Evolutionary conservation across 108 stramenopile genomes (phyloP), one percentile per base, ranked within the genome.

Genomic region (Pseudonitzschia pungens): DNA sequence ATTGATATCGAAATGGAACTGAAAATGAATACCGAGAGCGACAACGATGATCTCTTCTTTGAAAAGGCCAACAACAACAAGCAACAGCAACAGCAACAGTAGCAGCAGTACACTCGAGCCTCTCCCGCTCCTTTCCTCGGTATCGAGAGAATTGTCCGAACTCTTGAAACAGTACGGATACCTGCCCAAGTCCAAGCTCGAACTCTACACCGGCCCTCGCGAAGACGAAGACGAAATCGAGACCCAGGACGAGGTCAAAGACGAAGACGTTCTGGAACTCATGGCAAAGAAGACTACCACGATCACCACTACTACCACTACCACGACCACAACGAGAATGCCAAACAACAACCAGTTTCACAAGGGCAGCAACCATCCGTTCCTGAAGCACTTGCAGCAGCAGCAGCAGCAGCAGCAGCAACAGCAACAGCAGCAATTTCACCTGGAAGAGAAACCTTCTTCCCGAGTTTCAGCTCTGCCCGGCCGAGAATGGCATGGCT

Each of bases 101-200:
- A 18, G 16, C 16, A 48, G 45, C 45, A 48, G 45, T 51, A 3
- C n/a, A n/a, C 50, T 26, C 54, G 54, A 55, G 4, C 54, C 54
- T 2, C 54, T 55, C 54, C 54, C 54, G 2, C 26, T 55, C 24
- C 0, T 55, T 2, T 2, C 54, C 54, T 55, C 54, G 50, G 54
- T 26, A 55, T 55, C 54, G 9, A 21, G 4, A 9, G 54, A 55
- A 5, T 20, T 55, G 16, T 26, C 26, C 24, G 21, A 55, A 2
- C 26, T 55, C 10, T 11, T 55, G 54, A 12, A 55, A 10, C 24
- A 55, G 36, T 36, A 36, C 6, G n/a, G n/a, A 26, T 55, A 24
- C 54, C 54, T 24, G 2, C 54, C 54, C 54, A 55, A 55, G 54
- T 20, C 54, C 10, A 55, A 55, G 54, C 54, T 55, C 54, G 26